Evolutionary conservation across 495 filamentous ascomycete species (phyloP).

Genomic region (Neurospora sp.): DNA sequence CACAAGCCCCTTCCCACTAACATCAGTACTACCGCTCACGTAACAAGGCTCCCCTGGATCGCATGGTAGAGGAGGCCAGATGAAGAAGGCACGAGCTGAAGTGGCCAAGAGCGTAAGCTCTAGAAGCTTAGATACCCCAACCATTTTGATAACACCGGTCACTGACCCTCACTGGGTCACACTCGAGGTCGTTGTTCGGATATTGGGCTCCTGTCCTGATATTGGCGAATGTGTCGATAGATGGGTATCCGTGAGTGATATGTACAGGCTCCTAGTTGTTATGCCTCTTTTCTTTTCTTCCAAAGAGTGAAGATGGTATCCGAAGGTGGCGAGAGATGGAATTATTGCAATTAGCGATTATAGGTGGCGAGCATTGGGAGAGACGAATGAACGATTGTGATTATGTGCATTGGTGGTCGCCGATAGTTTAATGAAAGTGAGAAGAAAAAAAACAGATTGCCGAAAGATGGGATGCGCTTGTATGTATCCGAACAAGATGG

Average conservation of each 20-base stretch:
- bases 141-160: constrained; percentile 25
- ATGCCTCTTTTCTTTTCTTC: not conserved
- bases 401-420: not conserved
- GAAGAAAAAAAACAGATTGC: not conserved
- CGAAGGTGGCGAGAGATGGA: not conserved
- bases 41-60: constrained; percentile 11
- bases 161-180: not conserved
- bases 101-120: constrained; percentile 34
- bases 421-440: not conserved
- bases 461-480: not conserved
- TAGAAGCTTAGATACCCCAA: constrained; percentile 20
- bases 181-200: not conserved
- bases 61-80: constrained; percentile 16
- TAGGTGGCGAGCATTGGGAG: not conserved
- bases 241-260: not conserved
- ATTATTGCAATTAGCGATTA: not conserved
- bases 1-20: not conserved
- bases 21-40: not conserved
- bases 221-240: not conserved
- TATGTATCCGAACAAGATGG: not conserved
- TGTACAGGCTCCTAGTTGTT: not conserved
- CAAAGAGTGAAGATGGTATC: not conserved
- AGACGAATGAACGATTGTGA: not conserved
- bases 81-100: constrained; percentile 27
- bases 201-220: not conserved